Base-by-base conservation (phyloP, 2,329 filamentous ascomycete genomes). In the Delphinella strobiligena region DNA sequence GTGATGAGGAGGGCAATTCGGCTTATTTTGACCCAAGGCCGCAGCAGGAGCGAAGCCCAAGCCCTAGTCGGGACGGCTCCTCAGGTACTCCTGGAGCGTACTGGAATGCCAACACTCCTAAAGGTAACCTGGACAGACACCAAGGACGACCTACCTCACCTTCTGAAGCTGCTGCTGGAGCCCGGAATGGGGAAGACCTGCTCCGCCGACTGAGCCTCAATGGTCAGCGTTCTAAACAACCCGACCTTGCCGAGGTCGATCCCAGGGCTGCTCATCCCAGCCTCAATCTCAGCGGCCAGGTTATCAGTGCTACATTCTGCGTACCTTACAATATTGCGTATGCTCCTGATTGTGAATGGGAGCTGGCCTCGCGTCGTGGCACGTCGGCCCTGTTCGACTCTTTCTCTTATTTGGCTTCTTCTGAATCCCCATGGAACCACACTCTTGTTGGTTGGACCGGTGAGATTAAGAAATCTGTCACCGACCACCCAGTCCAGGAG, bases 361-460 rank as follows among this genome's bases (percentile, higher is more conserved):
- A 83, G 55, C 66, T 95, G 40, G 77, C 75, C 51, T 69, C 78
- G 45, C 82, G 88, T 18, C 81, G 82, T 45, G 89, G 89, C 40
- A 89, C 88, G 43, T 95, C 89, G 10, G 87, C 89, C 12, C 72
- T 96, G 24, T 93, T 93, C 62, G 87, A 95, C 59, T 88, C 87
- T 8, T 87, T 96, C 54, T 75, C 80, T 41, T 80, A 93, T 61
- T 76, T 96, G 33, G 84, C 87, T 3, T 93, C 87, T n/a, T 71
- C 81, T 41, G 72, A 82, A 32, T 80, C 81, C 2, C 78, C 81
- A 15, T 96, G 88, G 88, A 85, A 87, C 52, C 89, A 95, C 63
- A 91, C 80, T 1, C 74, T 95, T 4, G 83, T 96, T 38, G 88
- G 86, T 34, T 96, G 89, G 89, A 94, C 89, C 3, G 89, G 89